Percentiles rank a stretch among this genome's conserved stretches.
Evolutionary conservation across 1,284 basidiomycete species (phyloP).

Genomic region (Gymnopus androsaceus): DNA sequence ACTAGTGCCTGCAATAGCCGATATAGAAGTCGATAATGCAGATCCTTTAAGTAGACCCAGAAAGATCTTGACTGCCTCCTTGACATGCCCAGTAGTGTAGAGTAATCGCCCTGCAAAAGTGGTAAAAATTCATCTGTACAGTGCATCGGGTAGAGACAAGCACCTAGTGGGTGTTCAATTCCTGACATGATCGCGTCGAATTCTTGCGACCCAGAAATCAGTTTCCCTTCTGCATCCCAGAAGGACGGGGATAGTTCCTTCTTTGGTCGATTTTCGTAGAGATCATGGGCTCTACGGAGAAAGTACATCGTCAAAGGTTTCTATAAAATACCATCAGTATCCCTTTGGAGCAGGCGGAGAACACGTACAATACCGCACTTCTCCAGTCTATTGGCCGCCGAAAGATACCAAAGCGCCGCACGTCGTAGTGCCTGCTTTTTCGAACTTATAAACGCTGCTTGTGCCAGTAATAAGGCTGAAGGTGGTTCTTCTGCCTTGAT

Average conservation of each 20-base stretch:
- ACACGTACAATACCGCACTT: slow-evolving; percentile 75
- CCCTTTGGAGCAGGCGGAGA: slow-evolving; percentile 8
- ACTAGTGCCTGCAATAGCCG: slow-evolving; percentile 24
- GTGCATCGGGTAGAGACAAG: slow-evolving; percentile 17
- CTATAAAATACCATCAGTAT: slow-evolving; percentile 36
- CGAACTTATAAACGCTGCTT: slow-evolving; percentile 70
- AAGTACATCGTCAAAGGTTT: slow-evolving; percentile 83
- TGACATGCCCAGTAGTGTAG: slow-evolving; percentile 76
- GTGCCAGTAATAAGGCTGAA: slow-evolving; percentile 71
- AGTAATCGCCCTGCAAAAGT: slow-evolving; percentile 59
- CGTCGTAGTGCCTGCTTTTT: slow-evolving; percentile 57
- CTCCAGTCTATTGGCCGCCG: slow-evolving; percentile 72
- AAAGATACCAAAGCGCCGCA: slow-evolving; percentile 75
- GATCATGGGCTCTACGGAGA: slow-evolving; percentile 63
- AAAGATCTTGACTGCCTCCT: slow-evolving; percentile 69
- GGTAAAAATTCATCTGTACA: not conserved
- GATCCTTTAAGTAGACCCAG: slow-evolving; percentile 57
- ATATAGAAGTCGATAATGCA: slow-evolving; percentile 21
- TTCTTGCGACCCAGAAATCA: slow-evolving; percentile 34
- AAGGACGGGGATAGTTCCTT: slow-evolving; percentile 75
- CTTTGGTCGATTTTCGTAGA: slow-evolving; percentile 50
- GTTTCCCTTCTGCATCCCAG: slow-evolving; percentile 67
- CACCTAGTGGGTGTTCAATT: slow-evolving; percentile 78
- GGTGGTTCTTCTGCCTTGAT: slow-evolving; percentile 77
- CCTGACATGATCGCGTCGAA: slow-evolving; percentile 68